Evolutionary conservation across 1,139 yeast genomes (phyloP).

Genomic region (Yamadazyma spencermartinsiae): DNA sequence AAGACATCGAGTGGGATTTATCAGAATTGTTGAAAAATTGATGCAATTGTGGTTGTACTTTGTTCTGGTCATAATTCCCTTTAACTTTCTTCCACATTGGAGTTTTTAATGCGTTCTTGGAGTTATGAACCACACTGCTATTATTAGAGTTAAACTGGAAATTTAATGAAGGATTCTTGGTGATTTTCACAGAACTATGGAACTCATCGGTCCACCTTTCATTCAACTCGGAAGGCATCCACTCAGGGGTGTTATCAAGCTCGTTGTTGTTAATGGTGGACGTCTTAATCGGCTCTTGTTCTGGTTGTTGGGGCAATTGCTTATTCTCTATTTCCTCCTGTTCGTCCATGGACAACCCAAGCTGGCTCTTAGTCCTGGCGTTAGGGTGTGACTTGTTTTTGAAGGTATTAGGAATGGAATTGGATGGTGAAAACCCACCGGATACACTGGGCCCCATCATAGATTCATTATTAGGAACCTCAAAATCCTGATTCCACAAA

Average conservation of each 20-base stretch:
- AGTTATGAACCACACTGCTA: constrained; percentile 40
- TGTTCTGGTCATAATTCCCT: constrained; percentile 28
- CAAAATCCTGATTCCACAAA: constrained; percentile 35
- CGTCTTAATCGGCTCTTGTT: constrained; percentile 10
- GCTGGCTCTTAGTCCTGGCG: constrained; percentile 39
- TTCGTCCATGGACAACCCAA: constrained; percentile 15
- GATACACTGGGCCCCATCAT: no score
- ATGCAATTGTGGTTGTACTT: constrained; percentile 32
- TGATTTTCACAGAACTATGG: constrained; percentile 32
- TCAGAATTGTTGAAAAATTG: constrained; percentile 29
- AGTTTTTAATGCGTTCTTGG: constrained; percentile 25
- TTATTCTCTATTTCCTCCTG: background rate
- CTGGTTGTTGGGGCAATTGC: background rate
- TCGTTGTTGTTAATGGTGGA: constrained; percentile 12
- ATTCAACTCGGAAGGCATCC: constrained; percentile 46
- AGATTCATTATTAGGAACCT: constrained; percentile 19
- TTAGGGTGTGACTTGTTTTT: constrained; percentile 48
- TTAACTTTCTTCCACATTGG: constrained; percentile 42
- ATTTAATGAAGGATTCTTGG: constrained; percentile 21
- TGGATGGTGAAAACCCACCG: constrained; percentile 21
- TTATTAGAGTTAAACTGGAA: constrained; percentile 24
- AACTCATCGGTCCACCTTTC: constrained; percentile 36
- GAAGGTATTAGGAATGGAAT: constrained; percentile 48
- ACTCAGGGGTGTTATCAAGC: constrained; percentile 36
- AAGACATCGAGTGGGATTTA: constrained; percentile 28